Evolutionary conservation across 805 yeast species (phyloP).

Genomic region (Zygosaccharomyces kombuchaensis): DNA sequence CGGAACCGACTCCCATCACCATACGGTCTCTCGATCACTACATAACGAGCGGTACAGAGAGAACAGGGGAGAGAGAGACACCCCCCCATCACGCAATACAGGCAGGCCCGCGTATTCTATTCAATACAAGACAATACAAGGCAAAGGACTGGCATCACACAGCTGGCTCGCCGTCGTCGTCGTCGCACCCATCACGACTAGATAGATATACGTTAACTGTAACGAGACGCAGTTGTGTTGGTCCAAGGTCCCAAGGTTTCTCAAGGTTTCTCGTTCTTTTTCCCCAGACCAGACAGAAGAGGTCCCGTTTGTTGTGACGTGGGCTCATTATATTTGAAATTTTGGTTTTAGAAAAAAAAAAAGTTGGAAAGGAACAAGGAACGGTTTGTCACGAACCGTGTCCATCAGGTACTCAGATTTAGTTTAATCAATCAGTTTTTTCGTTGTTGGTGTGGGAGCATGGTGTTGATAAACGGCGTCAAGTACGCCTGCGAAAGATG

Average conservation of each 20-base stretch:
- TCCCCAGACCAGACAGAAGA: slow-evolving; percentile 30
- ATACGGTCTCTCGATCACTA: neutral
- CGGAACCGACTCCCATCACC: neutral
- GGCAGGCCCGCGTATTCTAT: too few species aligned
- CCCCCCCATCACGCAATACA: neutral
- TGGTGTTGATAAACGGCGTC: slow-evolving; percentile 89
- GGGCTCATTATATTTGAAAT: neutral
- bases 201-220: too few species aligned
- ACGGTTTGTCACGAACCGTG: neutral
- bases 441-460: slow-evolving; percentile 26
- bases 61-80: neutral
- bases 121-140: too few species aligned
- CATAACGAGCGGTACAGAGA: neutral
- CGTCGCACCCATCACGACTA: too few species aligned
- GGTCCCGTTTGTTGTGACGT: slow-evolving; percentile 5
- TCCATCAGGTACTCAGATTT: neutral
- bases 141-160: too few species aligned
- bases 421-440: neutral
- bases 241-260: neutral
- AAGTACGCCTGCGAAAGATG: slow-evolving; percentile 96
- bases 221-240: neutral
- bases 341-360: neutral
- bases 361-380: neutral
- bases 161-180: too few species aligned
- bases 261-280: neutral